phyloP scores from a whole-genome alignment of 352 stramenopile genomes.

The Phytophthora hybrid region DNA sequence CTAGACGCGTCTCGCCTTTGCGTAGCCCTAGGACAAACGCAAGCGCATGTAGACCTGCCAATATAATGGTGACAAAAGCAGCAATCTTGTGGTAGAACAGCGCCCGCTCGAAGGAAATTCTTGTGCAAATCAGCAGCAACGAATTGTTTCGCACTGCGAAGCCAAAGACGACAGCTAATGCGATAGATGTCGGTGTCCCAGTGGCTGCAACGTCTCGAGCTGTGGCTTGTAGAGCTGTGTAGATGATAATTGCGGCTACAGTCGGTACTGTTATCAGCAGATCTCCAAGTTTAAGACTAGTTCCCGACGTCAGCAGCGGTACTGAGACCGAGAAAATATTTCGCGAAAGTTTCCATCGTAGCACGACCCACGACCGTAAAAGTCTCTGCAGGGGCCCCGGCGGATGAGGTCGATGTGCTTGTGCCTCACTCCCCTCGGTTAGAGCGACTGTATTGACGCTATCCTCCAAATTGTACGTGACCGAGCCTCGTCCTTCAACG shows the following conservation, averaged over 20 bases:
- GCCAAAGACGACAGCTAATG: conserved; percentile 51
- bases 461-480: conserved; percentile 35
- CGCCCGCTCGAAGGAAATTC: conserved; percentile 59
- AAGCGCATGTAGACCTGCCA: conserved; percentile 47
- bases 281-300: conserved; percentile 52
- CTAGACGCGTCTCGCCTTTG: conserved; percentile 22
- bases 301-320: conserved; percentile 37
- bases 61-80: conserved; percentile 46
- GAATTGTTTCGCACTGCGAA: conserved; percentile 66
- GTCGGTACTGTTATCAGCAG: conserved; percentile 46
- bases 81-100: conserved; percentile 68
- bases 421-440: conserved; percentile 20
- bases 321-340: conserved; percentile 40
- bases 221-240: conserved; percentile 20
- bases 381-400: conserved; percentile 35
- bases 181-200: conserved; percentile 36
- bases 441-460: conserved; percentile 30
- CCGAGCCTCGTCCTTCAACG: conserved; percentile 26
- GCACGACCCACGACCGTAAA: conserved; percentile 40
- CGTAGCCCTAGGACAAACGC: conserved; percentile 38
- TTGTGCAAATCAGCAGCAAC: conserved; percentile 47
- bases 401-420: conserved; percentile 15
- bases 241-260: conserved; percentile 1
- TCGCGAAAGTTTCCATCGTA: conserved; percentile 45
- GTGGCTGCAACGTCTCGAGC: conserved; percentile 25